Percentiles rank a stretch among this genome's conserved stretches.
These are phyloP conservation scores for Suhomyces coccinellae DNA, from an alignment of 1,139 yeast genomes.

Conservation along the genomic window DNA sequence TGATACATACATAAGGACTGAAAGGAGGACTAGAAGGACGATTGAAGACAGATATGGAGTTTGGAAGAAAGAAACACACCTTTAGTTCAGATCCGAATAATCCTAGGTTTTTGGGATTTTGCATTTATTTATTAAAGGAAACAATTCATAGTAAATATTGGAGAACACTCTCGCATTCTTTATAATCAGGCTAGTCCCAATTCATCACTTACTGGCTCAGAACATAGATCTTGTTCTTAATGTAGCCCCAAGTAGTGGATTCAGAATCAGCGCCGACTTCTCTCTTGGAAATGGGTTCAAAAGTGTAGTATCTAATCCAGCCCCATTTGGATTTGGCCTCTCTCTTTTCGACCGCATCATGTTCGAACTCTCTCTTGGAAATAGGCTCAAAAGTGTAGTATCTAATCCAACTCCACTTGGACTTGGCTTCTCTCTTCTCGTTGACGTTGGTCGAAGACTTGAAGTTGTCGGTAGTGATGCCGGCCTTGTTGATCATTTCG, in stretches of 20 bases:
- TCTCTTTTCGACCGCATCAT: conserved; percentile 10
- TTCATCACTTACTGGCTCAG: neutral
- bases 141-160: too few relatives aligned
- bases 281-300: conserved; percentile 18
- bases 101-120: too few relatives aligned
- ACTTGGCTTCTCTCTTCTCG: conserved; percentile 16
- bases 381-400: conserved; percentile 12
- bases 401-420: conserved; percentile 13
- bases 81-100: too few relatives aligned
- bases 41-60: too few relatives aligned
- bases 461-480: conserved; percentile 9
- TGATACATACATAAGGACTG: neutral
- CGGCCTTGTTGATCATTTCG: conserved; percentile 10
- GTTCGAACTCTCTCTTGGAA: conserved; percentile 19
- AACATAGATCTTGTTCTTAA: neutral
- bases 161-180: too few relatives aligned
- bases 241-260: conserved; percentile 17
- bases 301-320: conserved; percentile 17
- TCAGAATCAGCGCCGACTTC: conserved; percentile 15
- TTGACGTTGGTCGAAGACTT: neutral
- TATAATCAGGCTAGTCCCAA: neutral
- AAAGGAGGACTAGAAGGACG: too few relatives aligned
- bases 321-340: conserved; percentile 16
- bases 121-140: too few relatives aligned
- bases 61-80: too few relatives aligned